A percentile compares a stretch with the other conserved stretches of the same genome.
Conservation (phyloP, 257 asterid species). For the Ehretia macrophylla region DNA sequence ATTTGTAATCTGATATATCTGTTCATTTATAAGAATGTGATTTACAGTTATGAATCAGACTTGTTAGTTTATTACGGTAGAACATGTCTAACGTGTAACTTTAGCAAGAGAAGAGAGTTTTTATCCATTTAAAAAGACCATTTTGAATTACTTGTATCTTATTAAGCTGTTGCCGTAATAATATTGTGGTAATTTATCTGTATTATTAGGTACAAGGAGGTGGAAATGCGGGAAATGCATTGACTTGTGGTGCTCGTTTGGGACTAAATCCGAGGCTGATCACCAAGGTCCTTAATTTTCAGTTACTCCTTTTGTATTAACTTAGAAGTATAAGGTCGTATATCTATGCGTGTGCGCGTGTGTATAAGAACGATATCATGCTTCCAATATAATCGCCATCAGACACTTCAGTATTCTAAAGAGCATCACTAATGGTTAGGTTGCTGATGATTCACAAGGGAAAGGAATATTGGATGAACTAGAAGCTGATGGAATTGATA, state of each 20-base stretch:
- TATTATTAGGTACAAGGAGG: constrained; percentile 73
- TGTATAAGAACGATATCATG: background rate
- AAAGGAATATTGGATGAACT: constrained; percentile 80
- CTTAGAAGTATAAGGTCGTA: background rate
- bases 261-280: constrained; percentile 77
- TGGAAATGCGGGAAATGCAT: constrained; percentile 90
- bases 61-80: background rate
- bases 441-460: constrained; percentile 92
- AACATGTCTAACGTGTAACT: background rate
- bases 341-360: no score
- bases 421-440: constrained; percentile 31
- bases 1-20: no score
- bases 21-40: no score
- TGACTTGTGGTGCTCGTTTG: constrained; percentile 86
- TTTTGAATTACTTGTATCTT: background rate
- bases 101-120: background rate
- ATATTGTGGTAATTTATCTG: background rate
- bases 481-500: constrained; percentile 78
- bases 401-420: background rate
- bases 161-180: background rate
- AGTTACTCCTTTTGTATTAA: background rate
- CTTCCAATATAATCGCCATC: background rate
- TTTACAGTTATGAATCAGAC: no score
- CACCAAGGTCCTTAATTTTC: constrained; percentile 56
- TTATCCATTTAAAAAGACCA: background rate